A percentile compares a stretch with the other conserved stretches of the same genome.
Conservation (phyloP, 2,329 filamentous ascomycete species). For the Fonsecaea nubica region DNA sequence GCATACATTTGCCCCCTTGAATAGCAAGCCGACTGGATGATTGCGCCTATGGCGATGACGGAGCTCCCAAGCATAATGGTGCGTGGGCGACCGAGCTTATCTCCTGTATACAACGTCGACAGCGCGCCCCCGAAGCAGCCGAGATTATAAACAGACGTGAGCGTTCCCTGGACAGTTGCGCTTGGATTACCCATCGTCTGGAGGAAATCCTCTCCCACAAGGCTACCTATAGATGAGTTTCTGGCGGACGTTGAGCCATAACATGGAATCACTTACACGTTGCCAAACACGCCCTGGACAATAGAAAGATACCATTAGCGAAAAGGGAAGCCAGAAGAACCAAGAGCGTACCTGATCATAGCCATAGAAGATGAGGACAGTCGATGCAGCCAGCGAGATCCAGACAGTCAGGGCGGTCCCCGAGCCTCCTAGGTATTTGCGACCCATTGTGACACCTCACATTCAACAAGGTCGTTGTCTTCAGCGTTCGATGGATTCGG, state of each 20-base stretch:
- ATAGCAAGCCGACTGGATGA: conserved; percentile 52
- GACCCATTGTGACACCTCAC: conserved; percentile 46
- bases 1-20: conserved; percentile 52
- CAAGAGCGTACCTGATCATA: conserved; percentile 48
- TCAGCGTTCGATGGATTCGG: background rate
- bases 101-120: conserved; percentile 59
- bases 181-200: conserved; percentile 37
- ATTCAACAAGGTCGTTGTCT: background rate
- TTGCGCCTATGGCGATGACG: conserved; percentile 54
- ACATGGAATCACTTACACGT: conserved; percentile 33
- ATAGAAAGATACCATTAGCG: conserved; percentile 5
- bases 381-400: conserved; percentile 60
- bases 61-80: conserved; percentile 49
- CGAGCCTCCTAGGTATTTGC: conserved; percentile 59
- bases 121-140: conserved; percentile 60
- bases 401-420: conserved; percentile 59
- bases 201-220: conserved; percentile 44
- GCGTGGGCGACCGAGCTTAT: conserved; percentile 55
- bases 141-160: conserved; percentile 49
- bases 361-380: conserved; percentile 59
- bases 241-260: background rate
- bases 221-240: conserved; percentile 11
- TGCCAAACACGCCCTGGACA: conserved; percentile 47
- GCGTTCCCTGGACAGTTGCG: conserved; percentile 36
- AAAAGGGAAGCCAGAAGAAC: background rate